Conservation (phyloP, 2,329 filamentous ascomycete species). For the Calonectria multiphialidica region DNA sequence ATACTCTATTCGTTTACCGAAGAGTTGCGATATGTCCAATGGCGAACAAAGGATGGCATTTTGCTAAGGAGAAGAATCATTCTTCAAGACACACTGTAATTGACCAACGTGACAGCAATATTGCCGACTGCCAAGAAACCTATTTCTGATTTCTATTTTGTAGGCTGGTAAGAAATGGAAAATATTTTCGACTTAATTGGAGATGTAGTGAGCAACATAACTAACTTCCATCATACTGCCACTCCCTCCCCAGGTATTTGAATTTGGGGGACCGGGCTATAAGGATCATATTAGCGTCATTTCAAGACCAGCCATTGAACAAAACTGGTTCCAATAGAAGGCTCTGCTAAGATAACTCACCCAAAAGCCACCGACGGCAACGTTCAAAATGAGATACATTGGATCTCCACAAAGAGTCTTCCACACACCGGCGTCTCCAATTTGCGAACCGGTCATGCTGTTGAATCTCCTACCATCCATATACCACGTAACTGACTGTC, state of each 20-base stretch:
- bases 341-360: conserved; percentile 52
- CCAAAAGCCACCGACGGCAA: conserved; percentile 67
- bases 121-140: background rate
- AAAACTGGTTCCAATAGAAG: background rate
- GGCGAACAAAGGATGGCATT: background rate
- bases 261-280: conserved; percentile 62
- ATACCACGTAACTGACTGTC: conserved; percentile 64
- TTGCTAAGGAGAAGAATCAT: background rate
- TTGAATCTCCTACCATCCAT: conserved; percentile 59
- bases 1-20: background rate
- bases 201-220: conserved; percentile 54
- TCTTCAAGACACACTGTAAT: background rate
- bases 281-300: background rate
- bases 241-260: conserved; percentile 55
- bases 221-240: conserved; percentile 61
- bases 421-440: conserved; percentile 62
- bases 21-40: background rate
- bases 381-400: conserved; percentile 65
- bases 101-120: too few species aligned
- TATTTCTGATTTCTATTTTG: background rate
- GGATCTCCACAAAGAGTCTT: conserved; percentile 61
- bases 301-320: background rate
- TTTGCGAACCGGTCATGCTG: conserved; percentile 56
- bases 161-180: too few species aligned
- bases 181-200: background rate